A percentile compares a stretch with the other conserved stretches of the same genome.
Conservation (phyloP, 83 land plant species). For the Picea engelmannii region DNA sequence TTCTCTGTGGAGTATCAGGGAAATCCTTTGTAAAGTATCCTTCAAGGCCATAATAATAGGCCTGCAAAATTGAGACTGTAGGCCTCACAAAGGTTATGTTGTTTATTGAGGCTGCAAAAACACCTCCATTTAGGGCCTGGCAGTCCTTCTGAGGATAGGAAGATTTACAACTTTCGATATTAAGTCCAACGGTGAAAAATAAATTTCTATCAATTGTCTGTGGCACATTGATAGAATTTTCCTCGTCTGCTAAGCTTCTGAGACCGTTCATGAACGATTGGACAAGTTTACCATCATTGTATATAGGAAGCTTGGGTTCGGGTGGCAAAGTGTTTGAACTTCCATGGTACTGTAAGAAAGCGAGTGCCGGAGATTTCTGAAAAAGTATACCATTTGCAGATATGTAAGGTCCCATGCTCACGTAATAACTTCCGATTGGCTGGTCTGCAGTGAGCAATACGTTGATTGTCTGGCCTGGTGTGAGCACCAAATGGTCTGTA, state of each 20-base stretch:
- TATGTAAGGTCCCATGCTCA: constrained; percentile 54
- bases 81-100: constrained; percentile 41
- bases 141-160: constrained; percentile 1
- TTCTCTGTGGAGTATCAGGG: constrained; percentile 18
- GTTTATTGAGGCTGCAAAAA: constrained; percentile 46
- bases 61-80: constrained; percentile 19
- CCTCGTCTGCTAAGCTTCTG: constrained; percentile 23
- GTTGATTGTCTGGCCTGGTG: constrained; percentile 72
- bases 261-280: constrained; percentile 17
- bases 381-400: constrained; percentile 30
- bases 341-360: constrained; percentile 34
- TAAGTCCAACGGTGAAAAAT: constrained; percentile 7
- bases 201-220: background rate
- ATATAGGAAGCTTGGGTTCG: constrained; percentile 22
- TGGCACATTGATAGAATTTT: constrained; percentile 9
- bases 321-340: background rate
- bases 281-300: constrained; percentile 27
- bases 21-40: constrained; percentile 10
- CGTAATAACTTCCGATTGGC: constrained; percentile 42
- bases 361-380: constrained; percentile 23
- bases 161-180: constrained; percentile 1
- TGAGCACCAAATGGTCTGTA: constrained; percentile 38
- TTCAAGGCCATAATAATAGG: constrained; percentile 13
- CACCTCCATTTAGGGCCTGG: constrained; percentile 17
- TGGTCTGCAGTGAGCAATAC: constrained; percentile 55